Evolutionary conservation across 1,139 yeast species (phyloP).

Genomic region (Debaryomyces subglobosus): DNA sequence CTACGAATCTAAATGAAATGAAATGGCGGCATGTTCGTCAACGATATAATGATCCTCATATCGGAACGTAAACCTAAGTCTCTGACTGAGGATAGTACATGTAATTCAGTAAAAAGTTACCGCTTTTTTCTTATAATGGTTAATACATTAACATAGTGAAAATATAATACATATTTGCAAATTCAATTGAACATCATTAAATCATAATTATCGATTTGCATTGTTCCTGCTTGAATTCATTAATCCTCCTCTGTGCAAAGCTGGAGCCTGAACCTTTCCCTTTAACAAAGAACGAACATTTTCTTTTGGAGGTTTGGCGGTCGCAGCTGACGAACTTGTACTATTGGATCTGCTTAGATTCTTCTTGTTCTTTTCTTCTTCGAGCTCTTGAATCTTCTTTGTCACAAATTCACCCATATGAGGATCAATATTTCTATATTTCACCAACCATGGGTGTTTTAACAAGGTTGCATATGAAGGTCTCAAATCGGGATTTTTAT

Average conservation of each 20-base stretch:
- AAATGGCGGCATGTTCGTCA: not conserved
- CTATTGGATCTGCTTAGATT: constrained; percentile 18
- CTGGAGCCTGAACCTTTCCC: constrained; percentile 45
- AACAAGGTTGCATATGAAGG: constrained; percentile 81
- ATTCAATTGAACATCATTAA: not conserved
- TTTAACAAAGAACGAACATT: constrained; percentile 42
- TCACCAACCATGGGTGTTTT: constrained; percentile 80
- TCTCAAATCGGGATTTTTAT: constrained; percentile 77
- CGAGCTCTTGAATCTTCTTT: constrained; percentile 33
- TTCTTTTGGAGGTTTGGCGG: constrained; percentile 24
- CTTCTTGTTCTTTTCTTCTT: constrained; percentile 25
- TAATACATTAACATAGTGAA: not conserved
- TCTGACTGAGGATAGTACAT: not conserved
- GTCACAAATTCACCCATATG: constrained; percentile 47
- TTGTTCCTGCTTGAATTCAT: constrained; percentile 8
- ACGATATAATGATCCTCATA: not conserved
- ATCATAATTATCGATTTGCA: constrained; percentile 2
- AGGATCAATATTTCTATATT: constrained; percentile 45
- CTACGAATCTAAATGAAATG: not conserved
- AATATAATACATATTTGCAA: constrained; percentile 4
- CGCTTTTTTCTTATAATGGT: not conserved
- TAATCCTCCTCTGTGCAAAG: constrained; percentile 48
- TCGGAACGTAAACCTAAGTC: not conserved
- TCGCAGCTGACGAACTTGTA: constrained; percentile 8
- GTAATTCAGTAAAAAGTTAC: not conserved